Evolutionary conservation across 2,329 filamentous ascomycete genomes (phyloP).

Genomic region (Colletotrichum lindemuthianum): DNA sequence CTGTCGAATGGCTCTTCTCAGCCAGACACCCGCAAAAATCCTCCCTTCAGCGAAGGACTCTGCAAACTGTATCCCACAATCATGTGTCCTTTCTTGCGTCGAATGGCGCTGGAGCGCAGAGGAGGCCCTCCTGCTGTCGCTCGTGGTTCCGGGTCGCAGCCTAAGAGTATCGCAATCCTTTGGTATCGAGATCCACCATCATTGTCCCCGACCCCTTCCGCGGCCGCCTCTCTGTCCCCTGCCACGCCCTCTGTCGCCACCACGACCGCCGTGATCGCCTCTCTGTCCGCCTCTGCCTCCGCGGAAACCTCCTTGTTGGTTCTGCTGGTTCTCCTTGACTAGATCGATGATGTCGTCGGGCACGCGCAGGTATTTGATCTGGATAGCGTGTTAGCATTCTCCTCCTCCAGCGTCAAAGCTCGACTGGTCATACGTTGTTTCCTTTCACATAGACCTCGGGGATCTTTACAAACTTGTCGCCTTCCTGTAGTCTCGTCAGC

Average conservation of each 20-base stretch:
- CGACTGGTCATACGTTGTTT: slow-evolving; percentile 80
- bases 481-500: slow-evolving; percentile 69
- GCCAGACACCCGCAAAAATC: not conserved
- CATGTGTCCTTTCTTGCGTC: no score
- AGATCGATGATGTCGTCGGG: slow-evolving; percentile 96
- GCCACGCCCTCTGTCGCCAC: slow-evolving; percentile 66
- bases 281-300: slow-evolving; percentile 72
- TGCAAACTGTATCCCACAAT: no score
- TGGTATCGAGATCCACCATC: not conserved
- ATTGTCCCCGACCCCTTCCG: slow-evolving; percentile 33
- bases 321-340: slow-evolving; percentile 91
- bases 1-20: not conserved
- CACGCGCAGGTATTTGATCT: slow-evolving; percentile 99
- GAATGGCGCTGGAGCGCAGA: not conserved
- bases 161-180: slow-evolving; percentile 8
- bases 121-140: not conserved
- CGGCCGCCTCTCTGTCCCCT: slow-evolving; percentile 47
- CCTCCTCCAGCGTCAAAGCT: not conserved
- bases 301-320: slow-evolving; percentile 70
- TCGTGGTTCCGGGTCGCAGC: no score
- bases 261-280: slow-evolving; percentile 67
- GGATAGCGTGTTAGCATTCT: slow-evolving; percentile 37
- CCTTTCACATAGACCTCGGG: slow-evolving; percentile 96
- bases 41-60: slow-evolving; percentile 7
- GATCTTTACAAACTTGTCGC: slow-evolving; percentile 91